A percentile compares a stretch with the other conserved stretches of the same genome.
Conservation (phyloP, 2,329 filamentous ascomycete species). For the Neophaeococcomyces aloes region DNA sequence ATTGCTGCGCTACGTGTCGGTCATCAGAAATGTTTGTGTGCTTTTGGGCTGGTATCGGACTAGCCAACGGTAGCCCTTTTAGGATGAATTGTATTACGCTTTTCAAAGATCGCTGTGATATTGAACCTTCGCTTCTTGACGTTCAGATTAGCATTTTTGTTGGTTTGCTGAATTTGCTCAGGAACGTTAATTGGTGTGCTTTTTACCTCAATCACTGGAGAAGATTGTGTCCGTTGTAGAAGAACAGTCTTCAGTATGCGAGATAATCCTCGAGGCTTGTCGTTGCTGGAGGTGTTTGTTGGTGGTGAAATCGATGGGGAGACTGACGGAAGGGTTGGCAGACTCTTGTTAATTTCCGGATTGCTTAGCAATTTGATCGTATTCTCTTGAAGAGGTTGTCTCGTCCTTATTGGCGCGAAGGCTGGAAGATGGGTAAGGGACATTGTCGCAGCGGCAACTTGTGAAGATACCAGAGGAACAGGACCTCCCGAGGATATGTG, state of each 20-base stretch:
- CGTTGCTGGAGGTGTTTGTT: not conserved
- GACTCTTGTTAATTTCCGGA: slow-evolving; percentile 9
- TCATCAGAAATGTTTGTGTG: no score
- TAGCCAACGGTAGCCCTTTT: no score
- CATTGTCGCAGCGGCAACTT: not conserved
- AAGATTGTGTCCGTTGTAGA: slow-evolving; percentile 1
- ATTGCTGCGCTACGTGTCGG: no score
- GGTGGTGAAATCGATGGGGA: no score
- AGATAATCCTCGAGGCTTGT: slow-evolving; percentile 1
- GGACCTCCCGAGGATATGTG: slow-evolving; percentile 1
- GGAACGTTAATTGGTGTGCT: not conserved
- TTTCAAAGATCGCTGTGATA: no score
- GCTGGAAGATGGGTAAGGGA: slow-evolving; percentile 7
- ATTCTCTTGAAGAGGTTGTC: not conserved
- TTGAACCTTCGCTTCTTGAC: no score
- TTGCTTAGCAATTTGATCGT: not conserved
- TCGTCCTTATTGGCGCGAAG: not conserved
- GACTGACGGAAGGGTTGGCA: not conserved
- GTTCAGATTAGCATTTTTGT: not conserved
- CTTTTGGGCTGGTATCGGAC: no score
- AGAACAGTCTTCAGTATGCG: slow-evolving; percentile 6
- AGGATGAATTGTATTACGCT: no score
- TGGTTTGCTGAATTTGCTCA: not conserved
- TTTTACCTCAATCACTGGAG: not conserved
- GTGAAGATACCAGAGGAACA: not conserved